Conservation (phyloP, 2,329 filamentous ascomycete species). For the Fusarium pseudonygamai region DNA sequence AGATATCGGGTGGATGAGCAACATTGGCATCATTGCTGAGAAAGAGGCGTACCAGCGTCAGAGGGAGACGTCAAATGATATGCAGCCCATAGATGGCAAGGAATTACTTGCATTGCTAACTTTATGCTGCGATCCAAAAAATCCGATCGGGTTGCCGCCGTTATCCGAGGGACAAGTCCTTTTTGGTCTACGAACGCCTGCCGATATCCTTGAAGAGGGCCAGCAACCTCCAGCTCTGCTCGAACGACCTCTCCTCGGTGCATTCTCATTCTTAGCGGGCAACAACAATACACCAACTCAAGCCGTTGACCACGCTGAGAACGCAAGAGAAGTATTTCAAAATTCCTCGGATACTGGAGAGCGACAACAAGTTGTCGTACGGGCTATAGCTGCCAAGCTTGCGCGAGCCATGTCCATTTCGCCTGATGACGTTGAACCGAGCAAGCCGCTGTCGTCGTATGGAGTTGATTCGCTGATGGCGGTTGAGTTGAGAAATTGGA, state of each 20-base stretch:
- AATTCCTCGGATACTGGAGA: constrained; percentile 8
- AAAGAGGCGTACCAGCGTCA: neutral
- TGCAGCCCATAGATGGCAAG: neutral
- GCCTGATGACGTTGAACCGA: constrained; percentile 33
- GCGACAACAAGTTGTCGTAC: constrained; percentile 1
- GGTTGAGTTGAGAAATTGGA: constrained; percentile 56
- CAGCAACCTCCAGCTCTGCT: neutral
- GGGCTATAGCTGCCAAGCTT: constrained; percentile 44
- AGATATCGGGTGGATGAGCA: neutral
- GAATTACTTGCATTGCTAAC: neutral
- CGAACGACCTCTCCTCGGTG: neutral
- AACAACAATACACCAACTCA: accelerated
- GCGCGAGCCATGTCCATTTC: constrained; percentile 46
- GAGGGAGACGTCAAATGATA: neutral
- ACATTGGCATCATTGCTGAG: constrained; percentile 5
- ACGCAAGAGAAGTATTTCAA: constrained; percentile 35
- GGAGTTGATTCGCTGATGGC: constrained; percentile 51
- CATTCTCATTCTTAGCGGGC: neutral
- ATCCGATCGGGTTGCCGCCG: accelerated
- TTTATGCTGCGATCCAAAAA: neutral
- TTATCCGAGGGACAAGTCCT: neutral
- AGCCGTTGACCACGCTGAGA: accelerated
- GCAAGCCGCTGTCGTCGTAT: constrained; percentile 32
- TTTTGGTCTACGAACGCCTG: neutral
- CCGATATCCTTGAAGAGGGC: neutral